Percentiles rank a stretch among this genome's conserved stretches.
These are phyloP conservation scores for Thinopyrum elongatum DNA, from an alignment of 176 grass and related monocot species.

Conservation along the genomic window DNA sequence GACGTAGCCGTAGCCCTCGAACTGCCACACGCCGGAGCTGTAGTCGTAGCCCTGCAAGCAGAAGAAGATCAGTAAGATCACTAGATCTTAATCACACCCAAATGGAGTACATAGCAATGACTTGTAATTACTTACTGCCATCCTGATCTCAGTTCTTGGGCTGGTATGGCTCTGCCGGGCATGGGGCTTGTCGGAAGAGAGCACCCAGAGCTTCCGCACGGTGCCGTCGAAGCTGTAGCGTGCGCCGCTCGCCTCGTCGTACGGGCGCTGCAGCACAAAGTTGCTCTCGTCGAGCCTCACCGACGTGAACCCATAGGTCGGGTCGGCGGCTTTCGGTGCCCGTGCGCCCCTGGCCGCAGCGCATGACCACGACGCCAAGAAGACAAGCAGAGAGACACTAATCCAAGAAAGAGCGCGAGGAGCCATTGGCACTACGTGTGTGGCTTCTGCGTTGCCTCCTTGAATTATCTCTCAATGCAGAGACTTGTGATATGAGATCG, in stretches of 20 bases:
- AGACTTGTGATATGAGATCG: neutral
- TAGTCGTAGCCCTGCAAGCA: constrained; percentile 15
- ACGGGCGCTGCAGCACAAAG: constrained; percentile 38
- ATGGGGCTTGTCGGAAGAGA: constrained; percentile 36
- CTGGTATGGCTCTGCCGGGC: neutral
- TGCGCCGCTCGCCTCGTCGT: neutral
- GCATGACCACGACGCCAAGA: neutral
- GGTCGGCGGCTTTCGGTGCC: neutral
- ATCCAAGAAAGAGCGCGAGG: neutral
- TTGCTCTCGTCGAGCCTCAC: constrained; percentile 29
- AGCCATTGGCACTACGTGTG: neutral
- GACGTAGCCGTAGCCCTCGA: constrained; percentile 38
- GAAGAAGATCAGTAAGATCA: neutral
- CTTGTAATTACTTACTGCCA: too few relatives aligned
- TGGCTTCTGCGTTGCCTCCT: neutral
- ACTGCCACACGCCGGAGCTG: constrained; percentile 44
- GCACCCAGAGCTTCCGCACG: constrained; percentile 44
- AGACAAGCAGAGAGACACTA: neutral
- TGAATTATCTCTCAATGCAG: neutral
- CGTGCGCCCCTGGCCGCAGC: neutral
- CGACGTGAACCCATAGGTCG: constrained; percentile 38
- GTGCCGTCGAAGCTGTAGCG: constrained; percentile 32
- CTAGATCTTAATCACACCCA: too few relatives aligned
- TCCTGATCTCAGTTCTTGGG: constrained; percentile 52
- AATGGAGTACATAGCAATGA: too few relatives aligned